These are phyloP conservation scores for Sorghum bicolor DNA, from an alignment of 176 grass and related monocot genomes.

Conservation along the genomic window Sorghum_bicolor_NCBIv3 NC_012871.2:68293501-68294000, in stretches of 20 bases:
- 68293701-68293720: background rate
- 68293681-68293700: background rate
- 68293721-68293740: conserved; percentile 25
- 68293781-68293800: conserved; percentile 25
- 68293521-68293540: conserved; percentile 14
- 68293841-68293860: conserved; percentile 16
- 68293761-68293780: too few relatives aligned
- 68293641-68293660: background rate
- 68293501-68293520: conserved; percentile 23
- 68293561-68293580: background rate
- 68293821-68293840: background rate
- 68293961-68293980: conserved; percentile 66
- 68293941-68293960: conserved; percentile 68
- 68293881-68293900: conserved; percentile 66
- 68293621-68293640: background rate
- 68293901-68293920: conserved; percentile 72
- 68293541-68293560: conserved; percentile 18
- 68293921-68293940: conserved; percentile 81
- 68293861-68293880: conserved; percentile 16
- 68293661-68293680: background rate
- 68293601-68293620: background rate
- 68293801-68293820: conserved; percentile 2
- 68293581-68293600: background rate
- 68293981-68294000: conserved; percentile 73
- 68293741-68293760: conserved; percentile 18